These are phyloP conservation scores for Zymoseptoria tritici DNA, from an alignment of 2,329 filamentous ascomycete species.

Conservation along the genomic window DNA sequence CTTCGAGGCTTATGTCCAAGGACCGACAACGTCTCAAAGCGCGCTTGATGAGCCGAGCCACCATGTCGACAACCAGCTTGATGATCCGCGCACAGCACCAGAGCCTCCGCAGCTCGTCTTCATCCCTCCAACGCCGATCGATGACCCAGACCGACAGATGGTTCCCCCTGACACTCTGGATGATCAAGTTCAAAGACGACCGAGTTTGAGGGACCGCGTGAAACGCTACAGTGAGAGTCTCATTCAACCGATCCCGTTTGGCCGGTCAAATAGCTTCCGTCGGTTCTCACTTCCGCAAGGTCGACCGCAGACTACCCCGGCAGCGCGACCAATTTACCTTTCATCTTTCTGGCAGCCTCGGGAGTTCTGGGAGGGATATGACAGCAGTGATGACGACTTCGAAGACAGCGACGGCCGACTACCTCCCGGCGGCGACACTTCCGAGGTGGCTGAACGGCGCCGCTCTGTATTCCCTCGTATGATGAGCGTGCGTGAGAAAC, in stretches of 20 bases:
- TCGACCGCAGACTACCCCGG: slow-evolving; percentile 6
- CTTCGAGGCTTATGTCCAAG: slow-evolving; percentile 14
- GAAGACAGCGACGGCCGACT: slow-evolving; percentile 30
- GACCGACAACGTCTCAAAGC: slow-evolving; percentile 3
- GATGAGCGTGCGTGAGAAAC: slow-evolving; percentile 27
- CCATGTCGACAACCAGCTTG: slow-evolving; percentile 49
- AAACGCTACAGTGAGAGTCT: slow-evolving; percentile 41
- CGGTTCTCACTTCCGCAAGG: not conserved
- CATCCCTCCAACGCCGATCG: slow-evolving; percentile 47
- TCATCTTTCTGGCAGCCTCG: slow-evolving; percentile 58
- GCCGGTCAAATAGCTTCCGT: slow-evolving; percentile 17
- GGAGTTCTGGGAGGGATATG: slow-evolving; percentile 55
- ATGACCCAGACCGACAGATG: slow-evolving; percentile 39
- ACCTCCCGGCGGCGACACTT: slow-evolving; percentile 41
- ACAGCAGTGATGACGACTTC: slow-evolving; percentile 33
- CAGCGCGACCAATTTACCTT: slow-evolving; percentile 32
- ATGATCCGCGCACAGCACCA: slow-evolving; percentile 51
- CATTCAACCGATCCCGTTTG: slow-evolving; percentile 35
- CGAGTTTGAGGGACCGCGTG: slow-evolving; percentile 37
- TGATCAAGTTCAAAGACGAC: slow-evolving; percentile 24
- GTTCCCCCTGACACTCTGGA: slow-evolving; percentile 1
- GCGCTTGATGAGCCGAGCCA: slow-evolving; percentile 10
- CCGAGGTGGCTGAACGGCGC: slow-evolving; percentile 26
- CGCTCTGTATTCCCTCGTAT: slow-evolving; percentile 20
- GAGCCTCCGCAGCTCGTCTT: slow-evolving; percentile 50